Evolutionary conservation across 177 flowering plant genomes (phyloP).

Genomic region (Tripterygium wilfordii): DNA sequence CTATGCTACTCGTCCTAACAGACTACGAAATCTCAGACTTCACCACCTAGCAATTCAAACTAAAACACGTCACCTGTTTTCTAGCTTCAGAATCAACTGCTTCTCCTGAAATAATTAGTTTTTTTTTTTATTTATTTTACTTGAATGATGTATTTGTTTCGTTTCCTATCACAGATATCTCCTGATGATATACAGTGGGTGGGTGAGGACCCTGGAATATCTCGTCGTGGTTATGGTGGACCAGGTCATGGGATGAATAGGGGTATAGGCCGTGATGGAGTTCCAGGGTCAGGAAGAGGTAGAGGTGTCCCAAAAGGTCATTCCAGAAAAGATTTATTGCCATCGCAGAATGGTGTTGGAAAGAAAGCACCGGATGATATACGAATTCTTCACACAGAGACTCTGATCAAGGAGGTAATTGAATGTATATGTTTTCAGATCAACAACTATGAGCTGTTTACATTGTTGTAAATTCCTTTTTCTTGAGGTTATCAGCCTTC

Average conservation of each 20-base stretch:
- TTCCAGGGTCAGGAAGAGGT: constrained; percentile 35
- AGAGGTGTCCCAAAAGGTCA: constrained; percentile 26
- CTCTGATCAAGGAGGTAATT: constrained; percentile 35
- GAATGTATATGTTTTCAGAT: no score
- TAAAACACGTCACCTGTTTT: no score
- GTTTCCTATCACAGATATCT: constrained; percentile 25
- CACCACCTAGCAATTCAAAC: no score
- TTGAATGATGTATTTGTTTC: no score
- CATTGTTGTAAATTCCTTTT: no score
- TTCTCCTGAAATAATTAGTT: no score
- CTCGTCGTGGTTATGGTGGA: constrained; percentile 28
- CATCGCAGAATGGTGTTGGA: constrained; percentile 38
- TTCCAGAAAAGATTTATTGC: constrained; percentile 25
- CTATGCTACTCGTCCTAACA: no score
- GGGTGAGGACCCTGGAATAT: constrained; percentile 37
- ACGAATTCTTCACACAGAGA: constrained; percentile 36
- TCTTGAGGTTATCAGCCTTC: no score
- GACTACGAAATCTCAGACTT: no score
- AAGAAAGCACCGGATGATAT: constrained; percentile 28
- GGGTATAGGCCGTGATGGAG: constrained; percentile 20
- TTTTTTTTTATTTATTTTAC: background rate
- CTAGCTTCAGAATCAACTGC: no score
- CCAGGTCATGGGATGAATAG: constrained; percentile 28
- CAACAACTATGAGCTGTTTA: no score
- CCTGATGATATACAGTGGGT: constrained; percentile 43